Base-by-base conservation (phyloP, 768 basidiomycete genomes). In the Ramaria rubella region DNA sequence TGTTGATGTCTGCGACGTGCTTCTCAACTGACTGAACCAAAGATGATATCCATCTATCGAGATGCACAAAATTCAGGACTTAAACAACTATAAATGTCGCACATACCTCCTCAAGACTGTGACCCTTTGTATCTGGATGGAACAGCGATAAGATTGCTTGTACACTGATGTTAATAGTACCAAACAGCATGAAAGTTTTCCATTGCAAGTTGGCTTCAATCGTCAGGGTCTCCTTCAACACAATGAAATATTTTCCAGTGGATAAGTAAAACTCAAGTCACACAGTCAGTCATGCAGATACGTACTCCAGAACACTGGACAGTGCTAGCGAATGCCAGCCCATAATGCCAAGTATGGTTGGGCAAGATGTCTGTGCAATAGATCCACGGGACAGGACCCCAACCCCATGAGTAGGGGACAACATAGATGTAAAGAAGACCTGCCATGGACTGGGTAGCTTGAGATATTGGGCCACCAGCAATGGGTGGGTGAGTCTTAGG, bases 391-490 rank as follows among this genome's bases (percentile, higher is more conserved):
- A 77, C 68, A n/a, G 82, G 82, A 19, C 89, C 90, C 84, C 87
- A 90, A 36, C 87, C 88, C 81, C 91, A 86, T 3, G 85, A 87
- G 69, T 92, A 93, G 69, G 91, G 90, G 67, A 84, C 85, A 42
- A 91, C 88, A 63, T 88, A 94, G 53, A 93, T 80, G 66, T 93
- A 94, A 27, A 93, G 70, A 81, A 90, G 81, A 2, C 82, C 87
- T 3, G 90, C 90, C 90, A 92, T 93, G 1, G 78, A 90, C 67
- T 86, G 82, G 1, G 74, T 75, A 17, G 82, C 76, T 0, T 81
- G 75, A 0, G 83, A 65, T 0, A 80, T 77, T 2, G 64, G 67
- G 7, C 68, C 71, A 43, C 57, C 57, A 29, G 52, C 46, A 2
- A 75, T 74, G 1, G 81, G 79, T 5, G 87, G 86, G 68, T 88